A percentile compares a stretch with the other conserved stretches of the same genome.
These are phyloP conservation scores for Exidia glandulosa DNA, from an alignment of 768 basidiomycete species.

Conservation along the genomic window DNA sequence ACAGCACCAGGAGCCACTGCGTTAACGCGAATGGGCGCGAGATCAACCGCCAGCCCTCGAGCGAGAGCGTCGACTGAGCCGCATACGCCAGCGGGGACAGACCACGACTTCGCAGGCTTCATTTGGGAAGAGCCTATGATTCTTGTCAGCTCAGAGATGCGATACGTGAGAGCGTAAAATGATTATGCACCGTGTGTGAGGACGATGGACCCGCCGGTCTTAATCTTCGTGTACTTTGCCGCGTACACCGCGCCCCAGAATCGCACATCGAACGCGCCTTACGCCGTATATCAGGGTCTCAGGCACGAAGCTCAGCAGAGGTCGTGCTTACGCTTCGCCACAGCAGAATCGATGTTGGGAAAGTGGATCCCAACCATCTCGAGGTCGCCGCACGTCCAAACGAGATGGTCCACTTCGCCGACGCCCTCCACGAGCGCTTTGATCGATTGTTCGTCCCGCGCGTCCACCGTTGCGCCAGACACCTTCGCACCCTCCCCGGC, in stretches of 20 bases:
- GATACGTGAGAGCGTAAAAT: neutral
- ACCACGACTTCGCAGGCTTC: conserved; percentile 1
- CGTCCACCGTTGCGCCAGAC: conserved; percentile 1
- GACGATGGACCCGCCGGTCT: neutral
- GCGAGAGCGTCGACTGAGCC: conserved; percentile 7
- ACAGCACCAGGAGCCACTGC: conserved; percentile 3
- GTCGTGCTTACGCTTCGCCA: neutral
- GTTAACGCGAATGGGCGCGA: conserved; percentile 9
- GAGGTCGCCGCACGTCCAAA: conserved; percentile 7
- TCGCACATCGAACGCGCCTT: conserved; percentile 2
- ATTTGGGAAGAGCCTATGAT: neutral
- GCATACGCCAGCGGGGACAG: neutral
- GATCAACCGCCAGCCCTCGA: conserved; percentile 7
- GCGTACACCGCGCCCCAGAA: conserved; percentile 4
- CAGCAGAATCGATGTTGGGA: neutral
- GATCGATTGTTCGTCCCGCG: neutral
- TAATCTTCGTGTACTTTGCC: conserved; percentile 2
- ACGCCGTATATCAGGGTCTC: neutral
- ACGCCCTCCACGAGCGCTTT: conserved; percentile 1
- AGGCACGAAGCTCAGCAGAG: neutral
- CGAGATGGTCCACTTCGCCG: conserved; percentile 7
- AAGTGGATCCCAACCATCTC: neutral
- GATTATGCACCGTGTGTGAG: neutral
- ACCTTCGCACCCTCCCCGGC: neutral
- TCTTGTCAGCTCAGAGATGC: neutral